These are phyloP conservation scores for Tulasnella sp. DNA, from an alignment of 768 basidiomycete species.

Conservation along the genomic window DNA sequence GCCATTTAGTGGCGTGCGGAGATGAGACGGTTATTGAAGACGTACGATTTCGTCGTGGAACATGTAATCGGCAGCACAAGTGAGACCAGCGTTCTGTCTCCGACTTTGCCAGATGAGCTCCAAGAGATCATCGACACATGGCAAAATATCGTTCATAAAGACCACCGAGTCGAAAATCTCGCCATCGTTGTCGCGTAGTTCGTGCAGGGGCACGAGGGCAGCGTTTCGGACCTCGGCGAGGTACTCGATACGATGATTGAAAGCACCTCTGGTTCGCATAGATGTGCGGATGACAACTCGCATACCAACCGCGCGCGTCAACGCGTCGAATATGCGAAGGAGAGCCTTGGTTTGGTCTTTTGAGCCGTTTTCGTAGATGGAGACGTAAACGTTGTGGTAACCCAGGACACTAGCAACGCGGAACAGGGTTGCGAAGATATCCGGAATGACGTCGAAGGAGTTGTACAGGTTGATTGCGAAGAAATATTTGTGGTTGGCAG, in stretches of 20 bases:
- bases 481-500: constrained; percentile 86
- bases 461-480: constrained; percentile 99
- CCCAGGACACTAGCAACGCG: constrained; percentile 85
- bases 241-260: constrained; percentile 99
- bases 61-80: constrained; percentile 98
- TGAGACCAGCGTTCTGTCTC: constrained; percentile 92
- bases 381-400: constrained; percentile 96
- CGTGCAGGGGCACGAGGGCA: constrained; percentile 91
- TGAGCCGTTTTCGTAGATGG: constrained; percentile 99
- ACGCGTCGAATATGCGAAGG: constrained; percentile 87
- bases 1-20: neutral
- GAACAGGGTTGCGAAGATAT: constrained; percentile 94
- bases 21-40: constrained; percentile 17
- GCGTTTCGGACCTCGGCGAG: constrained; percentile 99
- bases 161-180: constrained; percentile 95
- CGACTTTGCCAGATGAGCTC: constrained; percentile 96
- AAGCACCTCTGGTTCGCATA: constrained; percentile 85
- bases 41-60: constrained; percentile 88
- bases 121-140: constrained; percentile 94
- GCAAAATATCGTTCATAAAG: constrained; percentile 99
- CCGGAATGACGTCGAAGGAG: constrained; percentile 97
- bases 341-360: constrained; percentile 97
- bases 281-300: constrained; percentile 89
- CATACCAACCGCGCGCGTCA: constrained; percentile 72
- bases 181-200: constrained; percentile 81